Conservation (phyloP, 306 rosid species). For the Prunus mongolica region DNA sequence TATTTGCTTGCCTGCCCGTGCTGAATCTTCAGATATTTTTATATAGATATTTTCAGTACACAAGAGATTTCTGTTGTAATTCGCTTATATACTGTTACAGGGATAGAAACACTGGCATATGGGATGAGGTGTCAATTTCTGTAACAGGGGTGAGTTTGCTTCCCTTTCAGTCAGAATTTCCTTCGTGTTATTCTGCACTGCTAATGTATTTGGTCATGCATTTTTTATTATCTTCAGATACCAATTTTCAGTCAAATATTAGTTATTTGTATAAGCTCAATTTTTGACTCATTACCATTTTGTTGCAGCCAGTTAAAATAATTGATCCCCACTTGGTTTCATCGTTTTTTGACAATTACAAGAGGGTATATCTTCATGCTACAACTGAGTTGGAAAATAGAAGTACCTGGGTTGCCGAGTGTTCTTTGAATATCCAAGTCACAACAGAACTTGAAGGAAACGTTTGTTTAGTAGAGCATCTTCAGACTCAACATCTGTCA, state of each 20-base stretch:
- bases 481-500: constrained; percentile 58
- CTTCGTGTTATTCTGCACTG: not conserved
- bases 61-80: constrained; percentile 9
- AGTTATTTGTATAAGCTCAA: not conserved
- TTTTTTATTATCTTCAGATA: too few relatives aligned
- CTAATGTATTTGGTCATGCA: not conserved
- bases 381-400: constrained; percentile 75
- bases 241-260: not conserved
- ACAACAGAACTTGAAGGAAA: constrained; percentile 61
- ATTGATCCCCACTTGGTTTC: constrained; percentile 94
- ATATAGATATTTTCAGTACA: not conserved
- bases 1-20: too few relatives aligned
- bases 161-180: constrained; percentile 13
- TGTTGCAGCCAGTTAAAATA: constrained; percentile 87
- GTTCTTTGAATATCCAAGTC: constrained; percentile 81
- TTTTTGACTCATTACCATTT: not conserved
- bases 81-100: constrained; percentile 41
- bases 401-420: constrained; percentile 63
- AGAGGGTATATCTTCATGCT: constrained; percentile 72
- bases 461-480: constrained; percentile 68
- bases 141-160: constrained; percentile 76
- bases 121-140: constrained; percentile 89
- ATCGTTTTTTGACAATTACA: constrained; percentile 67
- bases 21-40: too few relatives aligned
- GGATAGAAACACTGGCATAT: constrained; percentile 97